phyloP scores from a whole-genome alignment of 495 filamentous ascomycete species.

The Penicillium bovifimosum region DNA sequence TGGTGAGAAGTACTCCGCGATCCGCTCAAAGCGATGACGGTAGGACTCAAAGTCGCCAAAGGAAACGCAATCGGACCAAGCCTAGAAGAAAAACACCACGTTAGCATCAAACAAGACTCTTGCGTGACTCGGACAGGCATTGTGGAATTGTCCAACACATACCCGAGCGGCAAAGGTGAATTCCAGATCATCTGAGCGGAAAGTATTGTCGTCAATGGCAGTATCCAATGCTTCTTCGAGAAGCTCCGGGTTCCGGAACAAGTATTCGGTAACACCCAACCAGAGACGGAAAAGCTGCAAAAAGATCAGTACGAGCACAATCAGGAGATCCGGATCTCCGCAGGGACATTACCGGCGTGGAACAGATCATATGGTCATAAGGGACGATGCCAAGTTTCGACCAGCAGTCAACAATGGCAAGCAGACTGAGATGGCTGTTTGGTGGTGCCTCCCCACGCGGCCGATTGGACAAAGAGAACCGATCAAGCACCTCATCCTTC shows the following conservation, averaged over 20 bases:
- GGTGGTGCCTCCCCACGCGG: slow-evolving; percentile 58
- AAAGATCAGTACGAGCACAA: slow-evolving; percentile 10
- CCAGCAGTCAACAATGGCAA: slow-evolving; percentile 99
- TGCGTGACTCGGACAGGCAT: background rate
- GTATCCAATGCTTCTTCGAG: slow-evolving; percentile 82
- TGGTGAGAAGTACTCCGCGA: slow-evolving; percentile 84
- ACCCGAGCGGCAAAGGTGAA: slow-evolving; percentile 92
- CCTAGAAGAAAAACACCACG: slow-evolving; percentile 35
- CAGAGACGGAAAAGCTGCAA: slow-evolving; percentile 85
- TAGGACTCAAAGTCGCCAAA: slow-evolving; percentile 90
- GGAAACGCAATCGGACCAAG: slow-evolving; percentile 89
- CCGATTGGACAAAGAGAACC: slow-evolving; percentile 69
- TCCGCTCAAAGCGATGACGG: slow-evolving; percentile 79
- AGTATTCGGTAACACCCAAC: slow-evolving; percentile 94
- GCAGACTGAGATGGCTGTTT: slow-evolving; percentile 87
- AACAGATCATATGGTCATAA: slow-evolving; percentile 99
- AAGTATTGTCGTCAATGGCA: slow-evolving; percentile 80
- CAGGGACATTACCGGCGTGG: slow-evolving; percentile 64
- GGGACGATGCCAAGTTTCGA: slow-evolving; percentile 86
- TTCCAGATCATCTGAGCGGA: slow-evolving; percentile 86
- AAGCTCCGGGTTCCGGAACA: slow-evolving; percentile 79
- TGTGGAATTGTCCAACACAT: slow-evolving; percentile 20
- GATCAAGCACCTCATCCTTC: slow-evolving; percentile 77
- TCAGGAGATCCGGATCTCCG: background rate
- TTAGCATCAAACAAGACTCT: background rate